Conservation (phyloP, 306 rosid species). For the Vigna nakashimae region DNA sequence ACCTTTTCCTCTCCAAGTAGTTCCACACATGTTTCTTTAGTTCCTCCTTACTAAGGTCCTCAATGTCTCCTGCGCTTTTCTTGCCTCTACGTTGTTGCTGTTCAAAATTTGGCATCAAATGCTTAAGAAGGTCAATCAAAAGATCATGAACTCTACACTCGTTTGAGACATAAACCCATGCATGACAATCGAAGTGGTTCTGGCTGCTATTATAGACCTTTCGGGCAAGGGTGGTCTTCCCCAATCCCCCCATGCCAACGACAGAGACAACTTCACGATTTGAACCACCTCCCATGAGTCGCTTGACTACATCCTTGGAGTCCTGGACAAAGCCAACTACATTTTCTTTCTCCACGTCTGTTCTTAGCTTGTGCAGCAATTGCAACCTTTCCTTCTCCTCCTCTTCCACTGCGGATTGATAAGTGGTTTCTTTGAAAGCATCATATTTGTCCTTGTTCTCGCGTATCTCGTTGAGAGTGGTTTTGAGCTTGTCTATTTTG, state of each 20-base stretch:
- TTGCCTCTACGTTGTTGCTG: background rate
- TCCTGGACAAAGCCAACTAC: background rate
- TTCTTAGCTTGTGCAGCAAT: background rate
- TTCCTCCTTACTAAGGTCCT: slow-evolving; percentile 4
- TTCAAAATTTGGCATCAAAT: background rate
- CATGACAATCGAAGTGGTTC: background rate
- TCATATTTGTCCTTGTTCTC: slow-evolving; percentile 15
- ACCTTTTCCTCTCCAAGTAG: slow-evolving; percentile 1
- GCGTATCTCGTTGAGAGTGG: background rate
- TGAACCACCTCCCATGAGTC: background rate
- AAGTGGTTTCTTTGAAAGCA: background rate
- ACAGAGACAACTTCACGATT: background rate
- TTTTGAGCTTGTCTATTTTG: slow-evolving; percentile 12
- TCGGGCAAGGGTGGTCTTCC: slow-evolving; percentile 39
- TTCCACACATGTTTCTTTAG: background rate
- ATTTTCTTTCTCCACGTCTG: slow-evolving; percentile 30
- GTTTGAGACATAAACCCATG: slow-evolving; percentile 7
- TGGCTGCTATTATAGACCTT: slow-evolving; percentile 4
- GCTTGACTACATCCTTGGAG: background rate
- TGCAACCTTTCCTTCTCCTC: background rate
- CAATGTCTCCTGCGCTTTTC: background rate
- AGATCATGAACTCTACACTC: background rate
- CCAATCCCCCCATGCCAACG: slow-evolving; percentile 29
- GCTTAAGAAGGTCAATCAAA: background rate
- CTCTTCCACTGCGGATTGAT: background rate